Conservation (phyloP, 345 rosid genomes). For the Gossypium ekmanianum region DNA sequence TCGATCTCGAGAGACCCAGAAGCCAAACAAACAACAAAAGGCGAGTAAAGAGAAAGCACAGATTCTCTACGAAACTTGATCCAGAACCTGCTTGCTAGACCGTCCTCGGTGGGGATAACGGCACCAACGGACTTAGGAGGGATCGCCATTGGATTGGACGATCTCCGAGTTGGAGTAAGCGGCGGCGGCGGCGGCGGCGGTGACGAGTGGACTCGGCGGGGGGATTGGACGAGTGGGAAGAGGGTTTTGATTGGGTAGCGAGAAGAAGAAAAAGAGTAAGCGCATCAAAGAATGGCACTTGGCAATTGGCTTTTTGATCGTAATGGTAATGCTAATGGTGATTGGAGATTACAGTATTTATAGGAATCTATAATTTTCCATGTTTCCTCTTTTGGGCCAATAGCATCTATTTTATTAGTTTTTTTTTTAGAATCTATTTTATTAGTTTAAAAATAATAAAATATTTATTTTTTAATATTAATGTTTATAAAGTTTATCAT, state of each 20-base stretch:
- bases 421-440: too few relatives aligned
- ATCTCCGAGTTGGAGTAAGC: slow-evolving; percentile 28
- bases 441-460: too few relatives aligned
- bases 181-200: slow-evolving; percentile 10
- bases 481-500: too few relatives aligned
- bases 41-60: slow-evolving; percentile 61
- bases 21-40: slow-evolving; percentile 68
- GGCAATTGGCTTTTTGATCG: not conserved
- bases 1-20: slow-evolving; percentile 73
- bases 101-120: slow-evolving; percentile 36
- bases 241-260: slow-evolving; percentile 29
- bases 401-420: too few relatives aligned
- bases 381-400: too few relatives aligned
- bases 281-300: slow-evolving; percentile 34
- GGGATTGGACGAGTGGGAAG: slow-evolving; percentile 19
- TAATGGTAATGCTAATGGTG: not conserved
- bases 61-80: slow-evolving; percentile 59
- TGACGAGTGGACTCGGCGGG: slow-evolving; percentile 18
- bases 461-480: too few relatives aligned
- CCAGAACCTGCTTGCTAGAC: slow-evolving; percentile 63
- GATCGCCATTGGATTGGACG: slow-evolving; percentile 36
- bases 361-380: not conserved
- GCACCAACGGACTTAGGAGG: slow-evolving; percentile 23
- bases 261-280: slow-evolving; percentile 12
- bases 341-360: not conserved